Evolutionary conservation across 1,284 basidiomycete genomes (phyloP).

Genomic region (Pseudozyma flocculosa): DNA sequence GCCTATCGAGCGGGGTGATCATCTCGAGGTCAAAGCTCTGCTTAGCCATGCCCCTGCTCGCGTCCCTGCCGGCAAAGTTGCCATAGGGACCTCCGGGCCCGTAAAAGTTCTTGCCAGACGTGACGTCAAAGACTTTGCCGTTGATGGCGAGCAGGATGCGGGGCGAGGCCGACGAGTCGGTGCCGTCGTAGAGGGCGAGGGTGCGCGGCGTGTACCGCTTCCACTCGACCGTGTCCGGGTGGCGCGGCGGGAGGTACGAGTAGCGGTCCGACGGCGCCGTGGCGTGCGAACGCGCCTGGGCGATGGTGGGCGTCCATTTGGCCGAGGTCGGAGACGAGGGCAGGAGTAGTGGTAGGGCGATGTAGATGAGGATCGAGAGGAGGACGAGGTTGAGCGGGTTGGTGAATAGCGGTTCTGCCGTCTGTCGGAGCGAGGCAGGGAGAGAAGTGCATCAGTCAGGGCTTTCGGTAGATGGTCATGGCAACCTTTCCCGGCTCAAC

Average conservation of each 20-base stretch:
- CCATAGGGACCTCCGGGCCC: conserved; percentile 93
- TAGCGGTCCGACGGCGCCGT: conserved; percentile 31
- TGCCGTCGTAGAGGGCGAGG: conserved; percentile 50
- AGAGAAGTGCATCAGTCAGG: too few species aligned
- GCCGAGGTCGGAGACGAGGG: conserved; percentile 27
- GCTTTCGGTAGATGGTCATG: too few species aligned
- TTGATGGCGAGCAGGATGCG: conserved; percentile 83
- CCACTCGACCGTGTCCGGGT: conserved; percentile 46
- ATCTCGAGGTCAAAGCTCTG: conserved; percentile 91
- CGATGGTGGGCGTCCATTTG: conserved; percentile 24
- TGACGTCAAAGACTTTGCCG: conserved; percentile 86
- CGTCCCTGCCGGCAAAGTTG: conserved; percentile 92
- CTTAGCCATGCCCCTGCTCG: conserved; percentile 92
- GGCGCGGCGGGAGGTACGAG: conserved; percentile 42
- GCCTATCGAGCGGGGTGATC: conserved; percentile 81
- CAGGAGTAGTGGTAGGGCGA: conserved; percentile 32
- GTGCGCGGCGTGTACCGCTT: conserved; percentile 51
- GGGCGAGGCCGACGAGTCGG: conserved; percentile 5
- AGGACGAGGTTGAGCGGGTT: conserved; percentile 49
- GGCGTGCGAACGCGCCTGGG: conserved; percentile 25
- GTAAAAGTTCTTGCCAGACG: conserved; percentile 82
- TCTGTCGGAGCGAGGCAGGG: too few species aligned
- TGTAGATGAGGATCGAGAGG: conserved; percentile 29
- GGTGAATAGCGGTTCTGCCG: conserved; percentile 26
- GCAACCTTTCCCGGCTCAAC: too few species aligned